A percentile compares a stretch with the other conserved stretches of the same genome.
Evolutionary conservation across 495 filamentous ascomycete species (phyloP).

Genomic region (Trichoderma virens): DNA sequence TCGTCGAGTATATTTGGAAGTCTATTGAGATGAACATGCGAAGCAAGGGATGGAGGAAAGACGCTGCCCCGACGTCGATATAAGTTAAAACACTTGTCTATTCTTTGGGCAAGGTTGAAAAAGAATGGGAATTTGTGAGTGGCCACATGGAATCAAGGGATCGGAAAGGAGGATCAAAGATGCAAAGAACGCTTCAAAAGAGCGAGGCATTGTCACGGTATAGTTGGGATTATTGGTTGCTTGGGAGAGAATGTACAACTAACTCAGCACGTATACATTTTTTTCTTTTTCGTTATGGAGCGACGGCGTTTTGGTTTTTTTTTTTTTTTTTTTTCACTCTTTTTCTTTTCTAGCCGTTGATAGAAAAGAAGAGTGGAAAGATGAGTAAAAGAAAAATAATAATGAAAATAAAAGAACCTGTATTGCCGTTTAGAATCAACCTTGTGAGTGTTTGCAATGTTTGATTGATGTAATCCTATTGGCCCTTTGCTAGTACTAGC

Average conservation of each 20-base stretch:
- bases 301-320: neutral
- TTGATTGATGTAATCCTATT: too few relatives aligned
- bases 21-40: slow-evolving; percentile 84
- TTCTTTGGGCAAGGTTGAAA: neutral
- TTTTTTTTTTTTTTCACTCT: slow-evolving; percentile 5
- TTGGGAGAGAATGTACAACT: neutral
- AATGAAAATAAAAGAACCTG: too few relatives aligned
- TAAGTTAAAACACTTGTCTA: slow-evolving; percentile 16
- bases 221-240: neutral
- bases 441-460: too few relatives aligned
- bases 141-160: neutral
- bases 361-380: too few relatives aligned
- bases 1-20: slow-evolving; percentile 90
- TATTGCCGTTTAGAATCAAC: too few relatives aligned
- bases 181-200: too few relatives aligned
- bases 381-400: too few relatives aligned
- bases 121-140: neutral
- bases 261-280: neutral
- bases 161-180: neutral
- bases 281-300: neutral
- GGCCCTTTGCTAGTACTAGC: too few relatives aligned
- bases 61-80: slow-evolving; percentile 47
- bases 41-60: slow-evolving; percentile 70
- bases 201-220: neutral
- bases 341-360: neutral